Evolutionary conservation across 192 early-diverging fungal genomes (phyloP), one percentile per base, ranked within the genome.

Genomic region (Dissophora globulifera): DNA sequence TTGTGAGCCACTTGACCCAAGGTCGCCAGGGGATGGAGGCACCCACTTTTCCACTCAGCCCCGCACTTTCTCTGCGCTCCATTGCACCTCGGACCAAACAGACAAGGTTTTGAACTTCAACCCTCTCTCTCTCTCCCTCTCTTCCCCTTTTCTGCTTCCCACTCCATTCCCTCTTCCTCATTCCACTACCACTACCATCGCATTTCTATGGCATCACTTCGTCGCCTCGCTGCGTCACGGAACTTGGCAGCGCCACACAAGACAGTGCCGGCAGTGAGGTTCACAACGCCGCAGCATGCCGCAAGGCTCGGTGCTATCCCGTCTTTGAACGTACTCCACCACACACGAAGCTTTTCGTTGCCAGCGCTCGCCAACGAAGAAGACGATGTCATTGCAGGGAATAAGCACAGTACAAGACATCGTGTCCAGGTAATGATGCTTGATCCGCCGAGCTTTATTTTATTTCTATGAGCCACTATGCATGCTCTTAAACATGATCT

Each of bases 291-390:
- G 13, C 35, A 38, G 35, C 35, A 13, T 38, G 6, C 35, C 35
- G 13, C 35, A 38, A 38, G 7, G 13, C 35, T 38, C 33, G 3
- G 8, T 16, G 54, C 54, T 8, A 26, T 35, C 16, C 3, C 40
- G 23, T 56, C 54, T 45, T 10, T n/a, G 9, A 20, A 26, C 38
- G 38, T 40, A 56, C 26, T 42, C 43, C 43, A n/a, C 43, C 10
- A 19, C 19, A 2, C 13, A 5, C 67, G 70, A 13, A 49, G 60
- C 38, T 65, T 50, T n/a, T 75, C 70, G 6, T 42, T 50, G 47
- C 62, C 70, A 32, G 70, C 70, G 1, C 32, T 75, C 22, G 62
- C 57, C 19, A 57, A 38, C 20, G 55, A 75, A 17, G 62, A 75
- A 31, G 70, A 65, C 17, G 13, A 54, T 33, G 22, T 33, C 15